Evolutionary conservation across 169 alveolate genomes (phyloP), one percentile per base, ranked within the genome.

Genomic region (Plasmodium reichenowi): DNA sequence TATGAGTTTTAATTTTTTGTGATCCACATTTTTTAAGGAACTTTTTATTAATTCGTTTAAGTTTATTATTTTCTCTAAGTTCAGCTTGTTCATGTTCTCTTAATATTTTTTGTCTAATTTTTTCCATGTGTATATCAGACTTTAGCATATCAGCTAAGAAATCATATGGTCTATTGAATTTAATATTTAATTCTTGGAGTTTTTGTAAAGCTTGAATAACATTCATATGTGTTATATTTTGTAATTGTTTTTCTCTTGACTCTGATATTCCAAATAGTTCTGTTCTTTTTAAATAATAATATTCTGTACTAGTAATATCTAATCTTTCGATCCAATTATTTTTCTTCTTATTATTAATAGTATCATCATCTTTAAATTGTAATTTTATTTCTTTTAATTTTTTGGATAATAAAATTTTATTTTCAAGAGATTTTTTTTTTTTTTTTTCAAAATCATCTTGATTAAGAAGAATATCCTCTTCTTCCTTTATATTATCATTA

Each of bases 131-230:
- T 50, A 64, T 3, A 43, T 76, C 89, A 24, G 71, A 63, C 38
- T 76, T 76, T 45, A 76, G 1, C 89, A 76, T 76, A 2, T 76
- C 89, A 2, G 89, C 89, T 50, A 76, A 48, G 13, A 76, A 76
- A 58, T 76, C 89, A 43, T 76, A 76, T 22, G 89, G 89, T 43
- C 89, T 76, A 68, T 76, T 76, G 47, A 76, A 76, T 20, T 66
- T 15, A 22, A 76, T 76, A 15, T 64, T 50, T 29, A 76, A 56
- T 13, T 24, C 32, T 64, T 76, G 89, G 8, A 76, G 52, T 56
- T 76, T 63, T 68, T 76, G 45, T 68, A 76, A 70, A 9, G 60
- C 74, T 22, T 76, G 58, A 9, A 76, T n/a, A 4, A 76, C 59
- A 56, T 62, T 76, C 29, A 24, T 70, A 58, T 76, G 89, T 15